Evolutionary conservation across 2,329 filamentous ascomycete genomes (phyloP).

Genomic region (Emericellopsis atlantica): DNA sequence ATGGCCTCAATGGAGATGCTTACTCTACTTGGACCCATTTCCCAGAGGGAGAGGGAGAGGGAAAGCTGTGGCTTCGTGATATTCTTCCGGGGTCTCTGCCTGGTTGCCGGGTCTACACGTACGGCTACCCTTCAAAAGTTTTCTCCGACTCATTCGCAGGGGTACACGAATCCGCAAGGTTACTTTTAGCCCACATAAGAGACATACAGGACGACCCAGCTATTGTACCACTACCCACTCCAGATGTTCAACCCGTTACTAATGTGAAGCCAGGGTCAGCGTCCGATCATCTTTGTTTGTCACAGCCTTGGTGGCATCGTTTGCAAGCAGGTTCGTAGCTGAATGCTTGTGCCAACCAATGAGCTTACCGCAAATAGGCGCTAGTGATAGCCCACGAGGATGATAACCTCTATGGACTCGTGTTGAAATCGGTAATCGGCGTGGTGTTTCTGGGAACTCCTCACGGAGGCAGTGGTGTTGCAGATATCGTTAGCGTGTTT

Average conservation of each 20-base stretch:
- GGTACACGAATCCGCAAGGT: background rate
- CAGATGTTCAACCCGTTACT: background rate
- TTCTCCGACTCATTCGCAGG: background rate
- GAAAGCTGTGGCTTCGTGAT: slow-evolving; percentile 2
- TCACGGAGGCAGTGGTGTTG: slow-evolving; percentile 13
- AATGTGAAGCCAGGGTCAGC: slow-evolving; percentile 3
- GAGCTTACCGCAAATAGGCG: slow-evolving; percentile 4
- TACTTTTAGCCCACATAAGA: background rate
- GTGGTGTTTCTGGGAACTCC: slow-evolving; percentile 18
- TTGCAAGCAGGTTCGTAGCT: slow-evolving; percentile 11
- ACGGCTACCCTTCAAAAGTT: slow-evolving; percentile 1
- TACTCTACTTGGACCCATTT: background rate
- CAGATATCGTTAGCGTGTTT: slow-evolving; percentile 8
- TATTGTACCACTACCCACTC: background rate
- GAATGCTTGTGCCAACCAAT: too few species aligned
- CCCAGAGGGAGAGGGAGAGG: background rate
- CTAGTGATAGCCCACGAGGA: slow-evolving; percentile 10
- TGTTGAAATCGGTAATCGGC: slow-evolving; percentile 8
- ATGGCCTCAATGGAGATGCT: slow-evolving; percentile 1
- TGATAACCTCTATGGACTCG: slow-evolving; percentile 2
- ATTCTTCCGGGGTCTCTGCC: slow-evolving; percentile 1
- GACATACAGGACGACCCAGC: background rate
- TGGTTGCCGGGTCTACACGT: slow-evolving; percentile 1
- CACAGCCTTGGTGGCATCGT: slow-evolving; percentile 16
- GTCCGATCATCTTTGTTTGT: slow-evolving; percentile 12